Evolutionary conservation across 2,329 filamentous ascomycete species (phyloP).

Genomic region (Sphaerulina musiva): DNA sequence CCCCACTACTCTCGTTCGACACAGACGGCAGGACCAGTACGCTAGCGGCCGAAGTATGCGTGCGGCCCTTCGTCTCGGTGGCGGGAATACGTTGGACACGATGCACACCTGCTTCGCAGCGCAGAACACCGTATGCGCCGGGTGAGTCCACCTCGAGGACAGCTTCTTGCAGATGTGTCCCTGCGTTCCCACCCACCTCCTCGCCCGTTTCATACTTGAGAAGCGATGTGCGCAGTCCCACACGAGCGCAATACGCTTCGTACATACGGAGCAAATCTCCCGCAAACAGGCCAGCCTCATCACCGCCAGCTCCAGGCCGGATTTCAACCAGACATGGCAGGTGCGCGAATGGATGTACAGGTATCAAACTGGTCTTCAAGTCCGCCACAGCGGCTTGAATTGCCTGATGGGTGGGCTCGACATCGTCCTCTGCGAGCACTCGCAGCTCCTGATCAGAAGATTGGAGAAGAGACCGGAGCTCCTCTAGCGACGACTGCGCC

Average conservation of each 20-base stretch:
- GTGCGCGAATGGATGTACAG: slow-evolving; percentile 80
- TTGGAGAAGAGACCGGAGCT: slow-evolving; percentile 68
- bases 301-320: slow-evolving; percentile 81
- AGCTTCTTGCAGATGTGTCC: slow-evolving; percentile 73
- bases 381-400: slow-evolving; percentile 59
- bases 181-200: slow-evolving; percentile 49
- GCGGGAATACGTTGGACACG: slow-evolving; percentile 87
- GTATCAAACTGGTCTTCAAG: slow-evolving; percentile 72
- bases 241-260: slow-evolving; percentile 63
- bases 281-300: slow-evolving; percentile 86
- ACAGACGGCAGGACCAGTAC: slow-evolving; percentile 89
- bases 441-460: slow-evolving; percentile 52
- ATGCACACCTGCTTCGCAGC: slow-evolving; percentile 89
- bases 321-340: slow-evolving; percentile 89
- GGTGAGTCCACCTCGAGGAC: slow-evolving; percentile 72
- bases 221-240: slow-evolving; percentile 59
- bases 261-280: slow-evolving; percentile 89
- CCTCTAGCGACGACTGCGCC: slow-evolving; percentile 53
- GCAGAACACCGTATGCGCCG: slow-evolving; percentile 73
- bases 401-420: slow-evolving; percentile 57
- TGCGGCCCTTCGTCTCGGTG: slow-evolving; percentile 84
- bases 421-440: slow-evolving; percentile 59
- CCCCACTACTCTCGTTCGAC: slow-evolving; percentile 48
- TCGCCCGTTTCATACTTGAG: slow-evolving; percentile 77
- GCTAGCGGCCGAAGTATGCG: slow-evolving; percentile 86